These are phyloP conservation scores for Coemansia sp. DNA, from an alignment of 192 early-diverging fungal genomes.

Conservation along the genomic window DNA sequence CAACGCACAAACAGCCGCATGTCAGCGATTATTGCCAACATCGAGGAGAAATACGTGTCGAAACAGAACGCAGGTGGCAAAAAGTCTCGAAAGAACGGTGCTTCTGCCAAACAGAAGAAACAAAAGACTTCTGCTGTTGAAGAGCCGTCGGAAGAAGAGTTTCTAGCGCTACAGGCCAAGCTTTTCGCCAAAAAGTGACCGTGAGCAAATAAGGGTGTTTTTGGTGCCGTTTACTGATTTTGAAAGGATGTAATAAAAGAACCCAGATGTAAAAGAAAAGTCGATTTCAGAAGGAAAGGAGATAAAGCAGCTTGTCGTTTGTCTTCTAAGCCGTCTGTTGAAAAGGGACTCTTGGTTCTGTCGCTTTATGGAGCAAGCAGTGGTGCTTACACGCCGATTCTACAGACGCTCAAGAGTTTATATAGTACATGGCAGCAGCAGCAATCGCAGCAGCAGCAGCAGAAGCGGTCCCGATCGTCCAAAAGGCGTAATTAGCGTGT, in stretches of 20 bases:
- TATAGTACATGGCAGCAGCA: constrained; percentile 25
- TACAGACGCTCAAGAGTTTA: constrained; percentile 7
- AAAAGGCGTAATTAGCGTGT: background rate
- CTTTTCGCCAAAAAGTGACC: constrained; percentile 55
- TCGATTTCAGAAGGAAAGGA: no score
- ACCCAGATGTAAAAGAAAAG: no score
- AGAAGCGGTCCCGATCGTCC: background rate
- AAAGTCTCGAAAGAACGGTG: background rate
- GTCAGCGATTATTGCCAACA: constrained; percentile 57
- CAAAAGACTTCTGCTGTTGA: constrained; percentile 2
- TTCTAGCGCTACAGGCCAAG: constrained; percentile 60
- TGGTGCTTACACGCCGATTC: constrained; percentile 23
- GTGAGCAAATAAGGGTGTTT: background rate
- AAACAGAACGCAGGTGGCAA: constrained; percentile 18
- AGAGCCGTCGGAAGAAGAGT: constrained; percentile 67
- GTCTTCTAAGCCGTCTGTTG: no score
- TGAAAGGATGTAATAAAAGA: no score
- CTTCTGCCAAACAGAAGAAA: background rate
- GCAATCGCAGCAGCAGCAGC: constrained; percentile 17
- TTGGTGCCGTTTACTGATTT: background rate
- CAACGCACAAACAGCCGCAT: constrained; percentile 54
- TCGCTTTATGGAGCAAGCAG: background rate
- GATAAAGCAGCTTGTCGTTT: no score
- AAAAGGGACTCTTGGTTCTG: background rate
- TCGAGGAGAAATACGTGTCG: constrained; percentile 59